A percentile compares a stretch with the other conserved stretches of the same genome.
phyloP scores from a whole-genome alignment of 75 land plant species.

The Azolla pinnata region DNA sequence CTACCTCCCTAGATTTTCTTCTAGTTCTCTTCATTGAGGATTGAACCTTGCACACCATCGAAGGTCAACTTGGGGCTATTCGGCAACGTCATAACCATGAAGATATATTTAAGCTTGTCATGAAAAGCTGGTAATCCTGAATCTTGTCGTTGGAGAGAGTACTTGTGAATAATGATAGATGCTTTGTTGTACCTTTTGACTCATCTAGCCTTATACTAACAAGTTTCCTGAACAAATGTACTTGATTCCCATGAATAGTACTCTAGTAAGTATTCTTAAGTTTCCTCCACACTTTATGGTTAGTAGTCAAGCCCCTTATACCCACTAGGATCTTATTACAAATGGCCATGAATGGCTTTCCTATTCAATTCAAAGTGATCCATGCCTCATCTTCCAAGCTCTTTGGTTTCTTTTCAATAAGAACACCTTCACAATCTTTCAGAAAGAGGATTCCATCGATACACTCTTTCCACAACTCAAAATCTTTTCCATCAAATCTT shows the following conservation, averaged over 20 bases:
- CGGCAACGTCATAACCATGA: neutral
- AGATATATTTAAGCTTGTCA: neutral
- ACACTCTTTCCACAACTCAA: too few relatives aligned
- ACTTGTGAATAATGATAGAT: neutral
- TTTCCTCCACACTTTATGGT: too few relatives aligned
- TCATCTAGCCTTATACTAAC: neutral
- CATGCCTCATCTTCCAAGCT: too few relatives aligned
- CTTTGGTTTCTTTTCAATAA: neutral
- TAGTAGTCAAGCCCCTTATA: neutral
- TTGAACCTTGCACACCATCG: neutral
- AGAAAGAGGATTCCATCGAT: neutral
- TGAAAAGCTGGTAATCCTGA: neutral
- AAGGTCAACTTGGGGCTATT: slow-evolving; percentile 1
- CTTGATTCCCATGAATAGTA: neutral
- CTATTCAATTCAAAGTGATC: neutral
- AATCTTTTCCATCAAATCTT: too few relatives aligned
- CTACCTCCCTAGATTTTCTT: too few relatives aligned
- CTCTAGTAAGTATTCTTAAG: too few relatives aligned
- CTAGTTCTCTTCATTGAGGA: neutral
- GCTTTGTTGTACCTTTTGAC: neutral
- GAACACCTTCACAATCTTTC: neutral
- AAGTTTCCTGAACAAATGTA: neutral
- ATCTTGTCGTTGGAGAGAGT: slow-evolving; percentile 1
- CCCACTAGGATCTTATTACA: neutral
- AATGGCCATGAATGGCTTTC: neutral